phyloP scores from a whole-genome alignment of 73 alveolate species.

The Paramecium caudatum region DNA sequence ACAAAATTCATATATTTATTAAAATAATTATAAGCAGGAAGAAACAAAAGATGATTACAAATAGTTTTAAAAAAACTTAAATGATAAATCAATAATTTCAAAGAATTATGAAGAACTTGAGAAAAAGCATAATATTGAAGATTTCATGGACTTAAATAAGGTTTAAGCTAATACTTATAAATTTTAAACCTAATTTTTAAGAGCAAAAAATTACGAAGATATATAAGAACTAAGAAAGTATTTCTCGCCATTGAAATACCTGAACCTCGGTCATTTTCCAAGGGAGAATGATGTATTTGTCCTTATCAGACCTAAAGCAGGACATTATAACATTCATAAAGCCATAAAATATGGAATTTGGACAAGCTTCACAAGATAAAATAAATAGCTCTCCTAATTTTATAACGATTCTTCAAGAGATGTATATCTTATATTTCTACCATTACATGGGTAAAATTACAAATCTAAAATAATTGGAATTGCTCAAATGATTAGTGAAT shows the following conservation, averaged over 20 bases:
- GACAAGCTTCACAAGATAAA: not conserved
- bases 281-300: not conserved
- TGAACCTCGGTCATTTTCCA: not conserved
- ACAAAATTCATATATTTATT: too few relatives aligned
- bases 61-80: too few relatives aligned
- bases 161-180: too few relatives aligned
- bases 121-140: too few relatives aligned
- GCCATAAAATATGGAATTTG: constrained; percentile 65
- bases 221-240: not conserved
- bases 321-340: constrained; percentile 21
- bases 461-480: not conserved
- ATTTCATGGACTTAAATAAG: too few relatives aligned
- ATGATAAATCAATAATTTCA: too few relatives aligned
- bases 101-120: too few relatives aligned
- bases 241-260: not conserved
- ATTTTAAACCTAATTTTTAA: constrained; percentile 13
- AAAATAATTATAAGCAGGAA: too few relatives aligned
- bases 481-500: constrained; percentile 11
- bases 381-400: not conserved
- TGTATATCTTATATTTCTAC: constrained; percentile 39
- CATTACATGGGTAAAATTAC: not conserved
- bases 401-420: not conserved
- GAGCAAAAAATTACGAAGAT: not conserved
- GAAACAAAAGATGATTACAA: too few relatives aligned
- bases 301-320: constrained; percentile 9